Base-by-base conservation (phyloP, 192 early-diverging fungal genomes). In the Entrophospora sp. region DNA sequence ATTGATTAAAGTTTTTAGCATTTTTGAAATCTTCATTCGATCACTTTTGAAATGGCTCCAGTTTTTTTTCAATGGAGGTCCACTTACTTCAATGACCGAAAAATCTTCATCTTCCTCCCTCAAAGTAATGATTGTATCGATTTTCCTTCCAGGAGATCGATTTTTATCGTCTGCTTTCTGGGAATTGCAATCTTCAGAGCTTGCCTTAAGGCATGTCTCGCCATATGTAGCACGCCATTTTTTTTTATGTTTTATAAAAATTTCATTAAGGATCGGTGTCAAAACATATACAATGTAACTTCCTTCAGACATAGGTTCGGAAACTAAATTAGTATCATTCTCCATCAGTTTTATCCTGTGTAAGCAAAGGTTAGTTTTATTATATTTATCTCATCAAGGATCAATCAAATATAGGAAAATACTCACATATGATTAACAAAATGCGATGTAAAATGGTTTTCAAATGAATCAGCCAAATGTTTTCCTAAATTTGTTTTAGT, bases 161-260 rank as follows among this genome's bases (percentile, higher is more conserved):
- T n/a, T n/a, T n/a, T n/a, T n/a, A n/a, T n/a, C n/a, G n/a, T n/a
- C n/a, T n/a, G n/a, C n/a, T n/a, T n/a, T n/a, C n/a, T n/a, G n/a
- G n/a, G n/a, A n/a, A n/a, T n/a, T n/a, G n/a, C n/a, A n/a, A n/a
- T n/a, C n/a, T n/a, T n/a, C n/a, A n/a, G n/a, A n/a, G n/a, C n/a
- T n/a, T n/a, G n/a, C n/a, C n/a, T n/a, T n/a, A n/a, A n/a, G 57
- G 37, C 57, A 59, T 24, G 57, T 59, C 10, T 59, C 34, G 31
- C 36, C 57, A 24, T 59, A 59, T 5, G 30, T 27, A 24, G 37
- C 25, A 37, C 13, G 16, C 56, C 56, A 58, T 16, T 37, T 24
- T 37, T 36, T 42, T 14, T 59, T 59, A 38, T 59, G 34, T 25
- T 59, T 58, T 24, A 59, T 40, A 25, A 59, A 59, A 27, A 37